Base-by-base conservation (phyloP, 768 basidiomycete genomes). In the Boletus patriciae region DNA sequence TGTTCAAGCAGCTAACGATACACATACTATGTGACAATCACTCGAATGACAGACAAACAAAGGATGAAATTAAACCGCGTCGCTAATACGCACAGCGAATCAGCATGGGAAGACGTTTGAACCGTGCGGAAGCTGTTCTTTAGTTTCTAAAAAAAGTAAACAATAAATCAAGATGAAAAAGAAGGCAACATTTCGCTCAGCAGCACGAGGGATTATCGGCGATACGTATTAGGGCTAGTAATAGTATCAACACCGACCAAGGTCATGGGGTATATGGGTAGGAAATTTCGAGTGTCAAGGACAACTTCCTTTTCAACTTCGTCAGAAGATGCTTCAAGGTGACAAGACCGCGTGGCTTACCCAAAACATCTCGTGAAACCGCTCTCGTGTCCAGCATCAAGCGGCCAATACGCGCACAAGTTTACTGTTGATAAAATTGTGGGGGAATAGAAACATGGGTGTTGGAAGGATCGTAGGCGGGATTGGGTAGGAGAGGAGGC, bases 401-500 rank as follows among this genome's bases (percentile, higher is more conserved):
- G 48, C 31, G 33, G 18, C 12, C 31, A 31, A 48, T 10, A 16
- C 16, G n/a, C 25, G 45, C 4, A 18, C 43, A 33, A 6, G 19
- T n/a, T 43, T 42, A 54, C 31, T 61, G 60, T 13, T 55, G 54
- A 41, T 60, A 50, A 34, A 49, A 49, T 29, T 69, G 68, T 3
- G 58, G 54, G 25, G 72, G 70, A 19, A 67, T 38, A 40, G 67
- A 55, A 15, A 65, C 54, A n/a, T 61, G 62, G 16, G 62, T 4
- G 21, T 54, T 57, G 59, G 65, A 57, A 15, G 69, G 71, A 49
- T 68, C 63, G 38, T 66, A 60, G 10, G 63, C 31, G 0, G 67
- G 62, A 19, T 48, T 29, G 13, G 62, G 65, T 1, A 69, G 37
- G 51, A 72, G 63, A 11, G 66, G 67, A 25, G 72, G 71, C 13